phyloP scores from a whole-genome alignment of 2,329 filamentous ascomycete species.

The Amauroascus niger region DNA sequence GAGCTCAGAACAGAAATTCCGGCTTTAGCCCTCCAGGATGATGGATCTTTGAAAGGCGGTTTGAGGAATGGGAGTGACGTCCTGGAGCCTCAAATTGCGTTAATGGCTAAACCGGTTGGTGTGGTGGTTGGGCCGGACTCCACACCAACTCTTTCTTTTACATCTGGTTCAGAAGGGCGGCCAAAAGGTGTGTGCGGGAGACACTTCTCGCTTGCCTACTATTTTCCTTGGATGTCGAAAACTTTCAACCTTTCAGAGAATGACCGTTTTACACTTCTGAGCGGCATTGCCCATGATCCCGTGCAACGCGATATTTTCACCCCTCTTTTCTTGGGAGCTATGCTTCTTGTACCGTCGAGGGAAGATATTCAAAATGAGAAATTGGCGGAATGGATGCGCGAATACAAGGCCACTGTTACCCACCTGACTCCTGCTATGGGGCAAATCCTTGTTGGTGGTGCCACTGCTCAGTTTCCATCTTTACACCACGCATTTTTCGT shows the following conservation, averaged over 20 bases:
- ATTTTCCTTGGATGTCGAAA: constrained; percentile 89
- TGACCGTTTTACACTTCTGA: constrained; percentile 71
- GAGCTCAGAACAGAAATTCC: constrained; percentile 65
- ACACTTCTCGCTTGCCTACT: constrained; percentile 75
- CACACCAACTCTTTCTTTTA: constrained; percentile 64
- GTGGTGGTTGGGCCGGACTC: constrained; percentile 81
- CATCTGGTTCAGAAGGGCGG: constrained; percentile 61
- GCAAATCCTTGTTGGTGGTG: constrained; percentile 81
- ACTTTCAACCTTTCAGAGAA: constrained; percentile 63
- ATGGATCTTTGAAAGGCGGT: constrained; percentile 64
- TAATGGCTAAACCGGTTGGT: constrained; percentile 52
- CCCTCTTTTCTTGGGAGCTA: constrained; percentile 74
- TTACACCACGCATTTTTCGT: constrained; percentile 82
- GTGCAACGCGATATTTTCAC: constrained; percentile 66
- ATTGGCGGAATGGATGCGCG: constrained; percentile 78
- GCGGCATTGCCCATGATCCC: constrained; percentile 63
- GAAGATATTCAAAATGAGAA: constrained; percentile 82
- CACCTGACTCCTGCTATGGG: constrained; percentile 96
- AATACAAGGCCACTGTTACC: constrained; percentile 63
- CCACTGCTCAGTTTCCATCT: constrained; percentile 63
- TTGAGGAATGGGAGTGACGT: constrained; percentile 56
- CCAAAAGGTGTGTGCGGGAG: constrained; percentile 82
- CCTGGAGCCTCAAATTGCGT: constrained; percentile 46
- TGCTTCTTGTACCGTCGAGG: constrained; percentile 65
- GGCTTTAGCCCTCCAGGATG: constrained; percentile 58